Conservation (phyloP, 2,329 filamentous ascomycete species). For the Paecilomyces formosus region DNA sequence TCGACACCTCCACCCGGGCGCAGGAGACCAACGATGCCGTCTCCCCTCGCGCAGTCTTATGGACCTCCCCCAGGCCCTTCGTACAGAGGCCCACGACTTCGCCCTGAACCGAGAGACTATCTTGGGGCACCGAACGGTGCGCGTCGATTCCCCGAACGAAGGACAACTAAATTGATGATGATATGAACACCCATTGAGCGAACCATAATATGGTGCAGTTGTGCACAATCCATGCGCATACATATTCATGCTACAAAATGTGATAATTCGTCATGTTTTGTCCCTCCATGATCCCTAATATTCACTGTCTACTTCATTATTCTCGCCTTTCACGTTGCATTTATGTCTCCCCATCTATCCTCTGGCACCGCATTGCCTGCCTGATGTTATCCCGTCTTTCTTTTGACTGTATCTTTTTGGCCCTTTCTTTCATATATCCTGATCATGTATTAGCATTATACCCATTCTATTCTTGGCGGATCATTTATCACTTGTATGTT, state of each 20-base stretch:
- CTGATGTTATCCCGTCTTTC: not conserved
- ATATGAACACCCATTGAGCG: constrained; percentile 22
- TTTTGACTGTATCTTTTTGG: not conserved
- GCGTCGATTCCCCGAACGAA: constrained; percentile 40
- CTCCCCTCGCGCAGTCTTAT: constrained; percentile 23
- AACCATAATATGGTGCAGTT: constrained; percentile 1
- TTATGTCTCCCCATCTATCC: not conserved
- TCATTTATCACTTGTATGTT: not conserved
- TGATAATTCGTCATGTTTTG: not conserved
- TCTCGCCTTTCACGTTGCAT: not conserved
- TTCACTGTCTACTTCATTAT: not conserved
- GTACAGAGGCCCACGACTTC: constrained; percentile 13
- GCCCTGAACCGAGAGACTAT: constrained; percentile 16
- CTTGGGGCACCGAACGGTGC: constrained; percentile 19
- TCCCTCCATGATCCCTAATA: not conserved
- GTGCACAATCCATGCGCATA: not conserved
- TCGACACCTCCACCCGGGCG: constrained; percentile 24
- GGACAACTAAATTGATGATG: constrained; percentile 44
- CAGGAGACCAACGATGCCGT: constrained; percentile 24
- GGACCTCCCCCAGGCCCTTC: constrained; percentile 16
- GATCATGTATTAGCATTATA: not conserved
- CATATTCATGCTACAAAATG: not conserved
- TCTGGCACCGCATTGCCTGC: not conserved
- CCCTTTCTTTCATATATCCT: not conserved
- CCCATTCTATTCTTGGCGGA: not conserved